phyloP scores from a whole-genome alignment of 805 yeast genomes.

The Zygotorulaspora sp. region DNA sequence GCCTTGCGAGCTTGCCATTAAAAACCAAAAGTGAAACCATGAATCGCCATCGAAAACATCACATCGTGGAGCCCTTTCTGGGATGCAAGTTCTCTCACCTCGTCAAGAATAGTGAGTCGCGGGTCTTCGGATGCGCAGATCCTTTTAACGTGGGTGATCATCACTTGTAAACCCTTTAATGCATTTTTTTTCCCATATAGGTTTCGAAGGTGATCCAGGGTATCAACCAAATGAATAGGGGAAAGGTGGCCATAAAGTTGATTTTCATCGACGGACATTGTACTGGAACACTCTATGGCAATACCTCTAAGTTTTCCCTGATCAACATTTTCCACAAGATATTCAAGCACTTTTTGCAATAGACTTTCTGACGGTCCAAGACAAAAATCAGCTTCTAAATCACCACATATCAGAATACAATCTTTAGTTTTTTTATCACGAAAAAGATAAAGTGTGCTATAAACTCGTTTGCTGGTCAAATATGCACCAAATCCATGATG shows the following conservation, averaged over 20 bases:
- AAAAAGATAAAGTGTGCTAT: constrained; percentile 57
- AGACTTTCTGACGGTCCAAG: constrained; percentile 26
- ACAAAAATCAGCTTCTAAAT: constrained; percentile 63
- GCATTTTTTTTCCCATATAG: constrained; percentile 42
- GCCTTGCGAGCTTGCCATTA: constrained; percentile 4
- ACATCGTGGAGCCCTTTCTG: constrained; percentile 9
- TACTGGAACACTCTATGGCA: constrained; percentile 73
- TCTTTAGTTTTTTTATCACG: constrained; percentile 33
- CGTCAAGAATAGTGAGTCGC: constrained; percentile 46
- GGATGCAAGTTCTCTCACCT: constrained; percentile 44
- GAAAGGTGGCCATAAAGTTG: constrained; percentile 77
- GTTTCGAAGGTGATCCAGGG: constrained; percentile 39
- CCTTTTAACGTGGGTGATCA: constrained; percentile 55
- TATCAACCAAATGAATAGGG: constrained; percentile 58
- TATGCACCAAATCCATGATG: constrained; percentile 41
- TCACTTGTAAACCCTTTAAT: constrained; percentile 30
- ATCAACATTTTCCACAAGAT: constrained; percentile 45
- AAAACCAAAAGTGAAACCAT: constrained; percentile 20
- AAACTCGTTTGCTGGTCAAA: constrained; percentile 24
- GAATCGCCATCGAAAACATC: constrained; percentile 27
- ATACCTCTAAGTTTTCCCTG: constrained; percentile 46
- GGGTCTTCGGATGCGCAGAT: constrained; percentile 46
- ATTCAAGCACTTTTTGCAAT: constrained; percentile 48
- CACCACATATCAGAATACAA: constrained; percentile 69
- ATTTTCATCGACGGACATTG: constrained; percentile 41